Base-by-base conservation (phyloP, 2,329 filamentous ascomycete species). In the Magnaporthiopsis incrustans region DNA sequence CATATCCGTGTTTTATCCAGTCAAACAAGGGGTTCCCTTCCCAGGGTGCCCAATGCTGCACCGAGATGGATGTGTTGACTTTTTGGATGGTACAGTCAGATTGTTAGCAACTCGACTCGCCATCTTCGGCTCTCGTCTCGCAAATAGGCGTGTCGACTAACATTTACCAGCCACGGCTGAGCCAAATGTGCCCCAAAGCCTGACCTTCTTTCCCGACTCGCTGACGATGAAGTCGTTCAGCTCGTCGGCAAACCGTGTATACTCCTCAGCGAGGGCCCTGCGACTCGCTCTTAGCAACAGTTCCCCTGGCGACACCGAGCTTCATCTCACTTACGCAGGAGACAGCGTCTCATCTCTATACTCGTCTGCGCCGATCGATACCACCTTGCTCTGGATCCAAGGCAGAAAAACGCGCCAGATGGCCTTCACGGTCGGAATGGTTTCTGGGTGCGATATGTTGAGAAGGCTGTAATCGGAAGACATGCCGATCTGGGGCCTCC, bases 111-210 rank as follows among this genome's bases (percentile, higher is more conserved):
- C 44, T 22, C 38, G 7, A 12, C 27, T 30, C 27, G 27, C 27
- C 27, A 15, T 11, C 38, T 5, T 44, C 38, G 38, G 15, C 30
- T 44, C 33, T 8, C 11, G 1, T 22, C 33, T 27, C 33, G 35
- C 27, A 26, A 10, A n/a, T 18, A 8, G n/a, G 11, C 25, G 22
- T 26, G 3, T 12, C 11, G 25, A 50, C 61, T 33, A 26, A 62
- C 61, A 27, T n/a, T 63, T 33, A 27, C 69, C 69, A 10, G 64
- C 65, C 12, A 70, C 69, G 35, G 73, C 71, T 0, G 82, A 81
- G 25, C 81, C 79, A 61, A 82, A 81, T 0, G 82, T 85, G 0
- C 83, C 83, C 83, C 83, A 86, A 59, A 85, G 84, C 1, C 82
- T 78, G 3, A 81, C 78, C 0, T 66, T 70, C 68, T 85, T 85